phyloP scores from a whole-genome alignment of 257 asterid species.

The Nemophila menziesii region DNA sequence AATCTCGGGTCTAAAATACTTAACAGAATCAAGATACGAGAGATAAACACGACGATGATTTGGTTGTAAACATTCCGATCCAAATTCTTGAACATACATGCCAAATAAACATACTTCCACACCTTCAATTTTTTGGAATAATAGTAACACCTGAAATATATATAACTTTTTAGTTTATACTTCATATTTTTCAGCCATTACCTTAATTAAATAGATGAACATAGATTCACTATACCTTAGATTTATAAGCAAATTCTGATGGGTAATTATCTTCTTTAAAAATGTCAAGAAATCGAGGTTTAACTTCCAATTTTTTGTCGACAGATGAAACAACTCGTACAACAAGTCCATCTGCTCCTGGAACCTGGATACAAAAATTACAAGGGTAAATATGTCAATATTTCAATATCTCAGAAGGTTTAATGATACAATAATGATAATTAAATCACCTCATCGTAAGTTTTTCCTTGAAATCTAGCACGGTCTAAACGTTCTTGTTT shows the following conservation, averaged over 20 bases:
- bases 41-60: constrained; percentile 98
- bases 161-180: constrained; percentile 13
- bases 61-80: constrained; percentile 93
- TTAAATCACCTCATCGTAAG: constrained; percentile 67
- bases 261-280: constrained; percentile 89
- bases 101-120: constrained; percentile 98
- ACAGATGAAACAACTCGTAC: constrained; percentile 94
- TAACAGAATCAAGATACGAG: constrained; percentile 93
- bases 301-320: constrained; percentile 94
- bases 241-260: constrained; percentile 66
- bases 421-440: background rate
- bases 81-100: constrained; percentile 98
- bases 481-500: constrained; percentile 83
- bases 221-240: constrained; percentile 46
- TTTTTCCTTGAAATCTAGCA: constrained; percentile 65
- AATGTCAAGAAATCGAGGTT: constrained; percentile 84
- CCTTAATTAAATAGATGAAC: constrained; percentile 5
- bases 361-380: constrained; percentile 42
- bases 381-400: background rate
- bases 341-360: constrained; percentile 94
- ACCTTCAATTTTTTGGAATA: constrained; percentile 95
- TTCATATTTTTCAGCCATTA: constrained; percentile 4
- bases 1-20: constrained; percentile 95
- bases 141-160: constrained; percentile 66
- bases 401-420: no score